Percentiles rank a stretch among this genome's conserved stretches.
Evolutionary conservation across 441 rosid species (phyloP).

Genomic region (Jatropha multifida): DNA sequence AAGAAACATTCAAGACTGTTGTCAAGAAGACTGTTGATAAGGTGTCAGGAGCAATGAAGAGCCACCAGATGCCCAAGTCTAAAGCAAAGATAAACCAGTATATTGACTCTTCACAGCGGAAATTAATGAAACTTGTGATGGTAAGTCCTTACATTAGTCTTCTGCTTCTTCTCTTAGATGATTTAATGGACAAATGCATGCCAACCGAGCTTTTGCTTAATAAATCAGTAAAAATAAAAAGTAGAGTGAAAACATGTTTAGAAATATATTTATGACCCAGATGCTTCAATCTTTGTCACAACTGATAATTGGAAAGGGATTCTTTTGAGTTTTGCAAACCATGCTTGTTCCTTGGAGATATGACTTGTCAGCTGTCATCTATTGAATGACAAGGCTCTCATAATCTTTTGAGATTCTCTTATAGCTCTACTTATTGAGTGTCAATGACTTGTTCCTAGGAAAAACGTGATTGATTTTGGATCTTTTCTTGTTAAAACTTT

Average conservation of each 20-base stretch:
- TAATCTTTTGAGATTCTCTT: neutral
- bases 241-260: neutral
- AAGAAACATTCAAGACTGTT: slow-evolving; percentile 90
- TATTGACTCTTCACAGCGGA: slow-evolving; percentile 65
- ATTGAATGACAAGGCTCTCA: neutral
- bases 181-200: neutral
- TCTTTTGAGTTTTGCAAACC: no score
- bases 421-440: neutral
- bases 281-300: neutral
- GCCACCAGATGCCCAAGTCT: slow-evolving; percentile 75
- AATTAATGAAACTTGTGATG: slow-evolving; percentile 90
- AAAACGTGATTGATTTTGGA: neutral
- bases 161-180: slow-evolving; percentile 1
- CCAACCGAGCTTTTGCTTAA: slow-evolving; percentile 1
- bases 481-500: slow-evolving; percentile 5
- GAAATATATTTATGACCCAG: neutral
- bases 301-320: neutral
- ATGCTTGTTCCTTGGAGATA: neutral
- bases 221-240: neutral
- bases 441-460: neutral
- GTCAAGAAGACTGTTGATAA: slow-evolving; percentile 90
- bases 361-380: neutral
- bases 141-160: slow-evolving; percentile 37
- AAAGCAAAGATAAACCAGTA: slow-evolving; percentile 75
- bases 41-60: slow-evolving; percentile 78